Percentiles rank a stretch among this genome's conserved stretches.
These are phyloP conservation scores for Jatropha podagrica DNA, from an alignment of 441 rosid species.

Conservation along the genomic window DNA sequence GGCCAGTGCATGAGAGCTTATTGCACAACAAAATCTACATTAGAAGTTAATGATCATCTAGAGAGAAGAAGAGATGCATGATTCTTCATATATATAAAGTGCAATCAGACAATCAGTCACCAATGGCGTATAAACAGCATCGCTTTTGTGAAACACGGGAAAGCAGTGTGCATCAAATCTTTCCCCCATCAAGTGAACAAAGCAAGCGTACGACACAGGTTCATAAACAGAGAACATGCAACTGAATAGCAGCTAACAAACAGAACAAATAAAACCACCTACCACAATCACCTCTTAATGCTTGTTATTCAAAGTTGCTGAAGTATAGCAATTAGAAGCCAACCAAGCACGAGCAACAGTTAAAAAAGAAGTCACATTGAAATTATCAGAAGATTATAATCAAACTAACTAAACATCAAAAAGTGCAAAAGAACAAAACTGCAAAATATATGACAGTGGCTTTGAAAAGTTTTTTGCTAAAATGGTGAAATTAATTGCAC, in stretches of 20 bases:
- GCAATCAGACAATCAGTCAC: slow-evolving; percentile 6
- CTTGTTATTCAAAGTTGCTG: slow-evolving; percentile 10
- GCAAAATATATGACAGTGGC: slow-evolving; percentile 41
- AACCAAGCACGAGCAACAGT: slow-evolving; percentile 16
- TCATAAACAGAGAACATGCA: background rate
- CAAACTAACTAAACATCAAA: slow-evolving; percentile 34
- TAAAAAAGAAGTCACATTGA: slow-evolving; percentile 17
- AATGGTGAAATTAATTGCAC: slow-evolving; percentile 41
- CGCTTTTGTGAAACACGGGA: background rate
- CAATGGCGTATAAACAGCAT: background rate
- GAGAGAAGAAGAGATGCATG: background rate
- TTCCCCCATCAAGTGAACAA: background rate
- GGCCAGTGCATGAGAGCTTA: background rate
- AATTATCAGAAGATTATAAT: slow-evolving; percentile 30
- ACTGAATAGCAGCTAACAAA: too few species aligned
- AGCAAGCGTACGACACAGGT: background rate
- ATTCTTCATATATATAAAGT: background rate
- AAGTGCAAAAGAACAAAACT: slow-evolving; percentile 34
- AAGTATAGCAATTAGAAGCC: slow-evolving; percentile 12
- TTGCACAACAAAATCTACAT: too few species aligned
- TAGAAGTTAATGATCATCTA: background rate
- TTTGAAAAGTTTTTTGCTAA: slow-evolving; percentile 27
- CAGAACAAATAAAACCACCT: background rate
- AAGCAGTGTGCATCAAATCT: background rate
- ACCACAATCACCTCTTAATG: background rate